Evolutionary conservation across 768 basidiomycete genomes (phyloP).

Genomic region (Mycena polygramma): DNA sequence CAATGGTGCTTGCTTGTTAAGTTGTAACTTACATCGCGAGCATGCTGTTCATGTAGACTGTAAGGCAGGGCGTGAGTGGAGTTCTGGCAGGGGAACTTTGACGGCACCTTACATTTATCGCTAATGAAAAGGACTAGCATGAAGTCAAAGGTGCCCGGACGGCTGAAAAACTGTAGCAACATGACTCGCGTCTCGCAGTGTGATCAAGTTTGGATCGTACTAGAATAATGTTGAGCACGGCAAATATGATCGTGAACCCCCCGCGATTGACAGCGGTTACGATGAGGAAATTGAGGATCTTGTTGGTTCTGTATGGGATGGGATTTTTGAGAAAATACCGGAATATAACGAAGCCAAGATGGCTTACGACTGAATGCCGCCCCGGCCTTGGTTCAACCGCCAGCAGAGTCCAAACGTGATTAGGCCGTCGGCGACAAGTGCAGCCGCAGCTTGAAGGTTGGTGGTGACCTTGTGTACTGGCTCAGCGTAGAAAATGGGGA

Average conservation of each 20-base stretch:
- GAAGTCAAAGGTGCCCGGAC: slow-evolving; percentile 22
- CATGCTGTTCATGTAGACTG: slow-evolving; percentile 2
- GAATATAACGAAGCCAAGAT: background rate
- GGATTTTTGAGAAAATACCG: too few relatives aligned
- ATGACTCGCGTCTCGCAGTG: too few relatives aligned
- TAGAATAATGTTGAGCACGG: slow-evolving; percentile 17
- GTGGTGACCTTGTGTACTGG: slow-evolving; percentile 8
- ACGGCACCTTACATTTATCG: slow-evolving; percentile 5
- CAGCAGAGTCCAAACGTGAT: slow-evolving; percentile 22
- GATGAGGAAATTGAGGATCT: slow-evolving; percentile 25
- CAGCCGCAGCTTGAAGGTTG: slow-evolving; percentile 8
- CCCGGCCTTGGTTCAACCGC: slow-evolving; percentile 12
- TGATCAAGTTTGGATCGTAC: background rate
- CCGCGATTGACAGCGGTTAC: slow-evolving; percentile 26
- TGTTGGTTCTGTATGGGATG: background rate
- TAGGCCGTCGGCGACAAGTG: slow-evolving; percentile 10
- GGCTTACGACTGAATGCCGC: slow-evolving; percentile 26
- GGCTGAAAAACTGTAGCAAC: slow-evolving; percentile 2
- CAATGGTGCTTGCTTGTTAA: background rate
- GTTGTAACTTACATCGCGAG: background rate
- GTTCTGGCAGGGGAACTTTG: background rate
- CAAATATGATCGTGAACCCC: slow-evolving; percentile 13
- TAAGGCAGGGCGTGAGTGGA: background rate
- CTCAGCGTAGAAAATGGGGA: background rate
- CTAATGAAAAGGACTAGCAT: slow-evolving; percentile 22